phyloP scores from a whole-genome alignment of 2,329 filamentous ascomycete species.

The Coleophoma crateriformis region DNA sequence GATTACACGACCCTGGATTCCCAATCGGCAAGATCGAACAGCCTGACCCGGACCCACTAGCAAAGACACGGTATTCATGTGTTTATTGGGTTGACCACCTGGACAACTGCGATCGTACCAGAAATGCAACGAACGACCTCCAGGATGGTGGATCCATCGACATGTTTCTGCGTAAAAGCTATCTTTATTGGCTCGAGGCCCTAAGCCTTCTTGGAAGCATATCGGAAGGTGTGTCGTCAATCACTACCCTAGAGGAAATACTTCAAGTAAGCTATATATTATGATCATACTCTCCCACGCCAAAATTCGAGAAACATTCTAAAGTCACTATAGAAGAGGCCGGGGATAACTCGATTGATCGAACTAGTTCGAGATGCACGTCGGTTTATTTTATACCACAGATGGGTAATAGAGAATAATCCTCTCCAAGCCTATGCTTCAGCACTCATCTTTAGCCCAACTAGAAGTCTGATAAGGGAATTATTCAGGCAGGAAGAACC shows the following conservation, averaged over 20 bases:
- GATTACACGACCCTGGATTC: slow-evolving; percentile 17
- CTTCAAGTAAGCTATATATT: slow-evolving; percentile 1
- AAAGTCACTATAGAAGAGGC: not conserved
- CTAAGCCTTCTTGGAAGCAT: slow-evolving; percentile 23
- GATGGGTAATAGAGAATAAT: slow-evolving; percentile 1
- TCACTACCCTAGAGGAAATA: slow-evolving; percentile 8
- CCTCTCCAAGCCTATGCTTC: slow-evolving; percentile 25
- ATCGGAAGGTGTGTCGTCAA: slow-evolving; percentile 7
- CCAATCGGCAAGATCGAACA: slow-evolving; percentile 14
- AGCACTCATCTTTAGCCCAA: slow-evolving; percentile 8
- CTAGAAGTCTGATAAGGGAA: slow-evolving; percentile 2
- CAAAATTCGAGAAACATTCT: slow-evolving; percentile 3
- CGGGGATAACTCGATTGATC: not conserved
- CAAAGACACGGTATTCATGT: slow-evolving; percentile 3
- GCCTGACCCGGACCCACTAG: slow-evolving; percentile 22
- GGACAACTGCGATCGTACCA: slow-evolving; percentile 13
- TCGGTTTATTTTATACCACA: slow-evolving; percentile 2
- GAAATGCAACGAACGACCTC: slow-evolving; percentile 12
- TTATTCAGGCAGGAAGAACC: not conserved
- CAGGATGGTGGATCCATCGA: slow-evolving; percentile 15
- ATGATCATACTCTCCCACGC: not conserved
- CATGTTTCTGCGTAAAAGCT: slow-evolving; percentile 24
- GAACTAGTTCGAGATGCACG: slow-evolving; percentile 2
- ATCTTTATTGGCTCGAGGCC: slow-evolving; percentile 15
- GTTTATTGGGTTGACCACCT: slow-evolving; percentile 27